A percentile compares a stretch with the other conserved stretches of the same genome.
Evolutionary conservation across 352 stramenopile genomes (phyloP).

Genomic region (Phytophthora idaei): DNA sequence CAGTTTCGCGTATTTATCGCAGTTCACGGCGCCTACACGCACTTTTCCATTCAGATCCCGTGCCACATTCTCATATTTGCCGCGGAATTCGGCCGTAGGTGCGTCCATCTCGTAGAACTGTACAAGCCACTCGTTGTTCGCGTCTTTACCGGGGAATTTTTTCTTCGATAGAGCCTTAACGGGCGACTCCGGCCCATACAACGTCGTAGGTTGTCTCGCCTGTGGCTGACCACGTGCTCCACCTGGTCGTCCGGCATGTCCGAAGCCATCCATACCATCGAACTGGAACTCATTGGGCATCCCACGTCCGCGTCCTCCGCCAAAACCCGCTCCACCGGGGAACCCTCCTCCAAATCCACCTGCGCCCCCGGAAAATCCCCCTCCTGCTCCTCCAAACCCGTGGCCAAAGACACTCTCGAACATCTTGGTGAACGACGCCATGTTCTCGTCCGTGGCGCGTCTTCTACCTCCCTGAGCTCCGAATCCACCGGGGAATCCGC

Average conservation of each 20-base stretch:
- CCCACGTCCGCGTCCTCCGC: constrained; percentile 19
- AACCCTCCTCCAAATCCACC: constrained; percentile 42
- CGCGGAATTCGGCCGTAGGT: constrained; percentile 61
- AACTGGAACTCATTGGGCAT: constrained; percentile 81
- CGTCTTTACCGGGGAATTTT: constrained; percentile 71
- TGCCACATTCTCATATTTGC: constrained; percentile 67
- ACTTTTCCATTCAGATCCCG: constrained; percentile 73
- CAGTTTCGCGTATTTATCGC: constrained; percentile 65
- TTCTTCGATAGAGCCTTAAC: constrained; percentile 68
- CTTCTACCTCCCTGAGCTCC: constrained; percentile 31
- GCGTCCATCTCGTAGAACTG: constrained; percentile 78
- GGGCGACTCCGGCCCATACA: constrained; percentile 70
- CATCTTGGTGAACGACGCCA: constrained; percentile 86
- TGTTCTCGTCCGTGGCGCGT: constrained; percentile 58
- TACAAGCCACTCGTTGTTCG: constrained; percentile 85
- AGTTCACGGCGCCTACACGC: constrained; percentile 80
- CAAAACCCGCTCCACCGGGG: constrained; percentile 25
- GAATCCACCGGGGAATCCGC: constrained; percentile 25
- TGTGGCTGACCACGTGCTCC: constrained; percentile 15
- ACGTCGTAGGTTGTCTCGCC: constrained; percentile 36
- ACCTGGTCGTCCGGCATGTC: constrained; percentile 34
- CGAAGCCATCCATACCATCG: constrained; percentile 80
- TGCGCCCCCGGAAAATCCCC: constrained; percentile 35
- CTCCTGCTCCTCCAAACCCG: constrained; percentile 41
- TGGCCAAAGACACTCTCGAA: constrained; percentile 89